phyloP scores from a whole-genome alignment of 2,329 filamentous ascomycete genomes.

The Aspergillus japonicus region DNA sequence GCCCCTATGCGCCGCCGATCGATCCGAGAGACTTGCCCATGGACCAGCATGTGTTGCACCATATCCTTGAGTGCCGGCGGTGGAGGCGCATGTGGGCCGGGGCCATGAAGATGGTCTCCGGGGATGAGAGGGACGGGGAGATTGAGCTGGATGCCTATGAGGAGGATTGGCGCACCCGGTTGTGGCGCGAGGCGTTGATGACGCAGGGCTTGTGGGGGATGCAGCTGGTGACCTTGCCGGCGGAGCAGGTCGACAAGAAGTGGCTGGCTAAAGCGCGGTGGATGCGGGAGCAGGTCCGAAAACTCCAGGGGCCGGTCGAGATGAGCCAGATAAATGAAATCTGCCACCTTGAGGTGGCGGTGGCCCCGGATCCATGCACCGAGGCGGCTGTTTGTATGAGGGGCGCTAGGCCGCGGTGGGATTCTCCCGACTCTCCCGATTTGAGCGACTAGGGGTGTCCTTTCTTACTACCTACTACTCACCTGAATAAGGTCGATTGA shows the following conservation, averaged over 20 bases:
- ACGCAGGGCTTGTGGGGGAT: constrained; percentile 32
- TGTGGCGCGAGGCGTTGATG: constrained; percentile 27
- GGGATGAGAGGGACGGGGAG: neutral
- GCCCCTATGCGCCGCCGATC: constrained; percentile 4
- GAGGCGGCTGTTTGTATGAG: no score
- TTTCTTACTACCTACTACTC: no score
- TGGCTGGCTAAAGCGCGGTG: neutral
- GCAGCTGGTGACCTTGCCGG: constrained; percentile 27
- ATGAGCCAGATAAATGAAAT: neutral
- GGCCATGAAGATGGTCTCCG: constrained; percentile 10
- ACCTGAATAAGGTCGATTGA: no score
- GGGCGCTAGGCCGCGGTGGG: no score
- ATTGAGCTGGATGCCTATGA: constrained; percentile 9
- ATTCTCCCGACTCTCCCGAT: no score
- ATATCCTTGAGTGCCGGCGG: constrained; percentile 24
- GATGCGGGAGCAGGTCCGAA: neutral
- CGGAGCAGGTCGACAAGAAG: neutral
- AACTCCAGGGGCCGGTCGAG: neutral
- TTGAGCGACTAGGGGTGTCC: neutral
- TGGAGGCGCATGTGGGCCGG: constrained; percentile 29
- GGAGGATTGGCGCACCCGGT: constrained; percentile 20
- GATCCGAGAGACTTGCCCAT: constrained; percentile 1
- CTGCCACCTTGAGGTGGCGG: neutral
- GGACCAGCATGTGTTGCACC: constrained; percentile 15
- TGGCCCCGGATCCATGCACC: neutral